Evolutionary conservation across 331 rosid genomes (phyloP), one percentile per base, ranked within the genome.

Genomic region (Arachis monticola): DNA sequence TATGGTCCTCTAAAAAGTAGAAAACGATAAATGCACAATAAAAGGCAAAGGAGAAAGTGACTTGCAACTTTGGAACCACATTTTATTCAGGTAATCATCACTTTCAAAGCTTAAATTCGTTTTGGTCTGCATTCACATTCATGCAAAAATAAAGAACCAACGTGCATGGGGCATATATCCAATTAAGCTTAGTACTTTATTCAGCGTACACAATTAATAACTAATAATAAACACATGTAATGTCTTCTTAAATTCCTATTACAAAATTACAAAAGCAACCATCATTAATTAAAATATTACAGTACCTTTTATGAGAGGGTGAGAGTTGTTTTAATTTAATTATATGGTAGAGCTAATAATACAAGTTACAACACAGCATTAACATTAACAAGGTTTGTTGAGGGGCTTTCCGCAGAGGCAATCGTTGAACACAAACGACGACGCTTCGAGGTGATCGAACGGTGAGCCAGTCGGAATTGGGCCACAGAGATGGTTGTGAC

Each of bases 391-490:
- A 64, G 88, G 62, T 78, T 84, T 86, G 45, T 84, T 86, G 41
- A 92, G 87, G 1, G 99, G 99, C 83, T 89, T 87, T 40, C 99
- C 99, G 52, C 99, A 95, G 1, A 95, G 83, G 68, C 99, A 95
- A 70, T 88, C 94, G 41, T 95, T 95, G 89, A 70, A 86, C 1
- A 42, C 70, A 70, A 95, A 95, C 8, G 98, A 92, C 27, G 98
- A 87, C 1, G 98, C 97, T 72, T 89, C 97, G 0, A 95, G 89
- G 65, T 95, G 99, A 76, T 95, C 92, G 30, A 92, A 95, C 6
- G 99, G 99, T 0, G 96, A 74, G 0, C 99, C 98, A 1, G 48
- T 44, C 3, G 99, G 99, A 53, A 95, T 92, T 40, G 53, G 67
- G 1, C 99, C 99, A 70, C 99, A 95, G 0, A 95, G 81, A 46